Evolutionary conservation across 2,329 filamentous ascomycete genomes (phyloP).

Genomic region (Nemania bipapillata): DNA sequence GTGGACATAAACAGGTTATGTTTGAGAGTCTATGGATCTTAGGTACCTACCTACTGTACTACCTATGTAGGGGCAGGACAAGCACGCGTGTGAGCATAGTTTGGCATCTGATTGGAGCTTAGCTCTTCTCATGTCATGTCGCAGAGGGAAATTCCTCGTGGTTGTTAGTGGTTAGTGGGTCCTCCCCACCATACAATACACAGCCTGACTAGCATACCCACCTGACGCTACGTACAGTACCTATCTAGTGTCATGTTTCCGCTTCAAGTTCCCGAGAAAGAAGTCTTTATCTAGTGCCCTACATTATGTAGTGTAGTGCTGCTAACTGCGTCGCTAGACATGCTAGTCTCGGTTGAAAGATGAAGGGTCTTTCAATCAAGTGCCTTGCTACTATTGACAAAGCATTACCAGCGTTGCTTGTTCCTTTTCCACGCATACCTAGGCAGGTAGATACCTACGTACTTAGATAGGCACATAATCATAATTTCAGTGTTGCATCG

Average conservation of each 20-base stretch:
- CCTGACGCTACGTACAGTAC: no score
- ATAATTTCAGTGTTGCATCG: slow-evolving; percentile 16
- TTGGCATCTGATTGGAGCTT: slow-evolving; percentile 8
- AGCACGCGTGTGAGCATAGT: background rate
- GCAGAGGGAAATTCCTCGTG: slow-evolving; percentile 14
- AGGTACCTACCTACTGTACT: no score
- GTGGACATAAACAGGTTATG: background rate
- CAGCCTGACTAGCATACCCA: background rate
- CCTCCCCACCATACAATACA: background rate
- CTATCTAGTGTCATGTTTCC: no score
- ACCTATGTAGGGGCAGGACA: background rate
- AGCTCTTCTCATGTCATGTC: slow-evolving; percentile 2
- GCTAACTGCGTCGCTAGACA: background rate
- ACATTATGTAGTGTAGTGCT: no score
- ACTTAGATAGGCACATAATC: no score
- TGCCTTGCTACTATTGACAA: no score
- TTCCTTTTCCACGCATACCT: background rate
- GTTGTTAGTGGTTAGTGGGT: background rate
- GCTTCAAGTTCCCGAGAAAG: slow-evolving; percentile 17
- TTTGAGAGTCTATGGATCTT: background rate
- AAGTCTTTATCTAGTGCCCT: slow-evolving; percentile 8
- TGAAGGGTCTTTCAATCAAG: no score
- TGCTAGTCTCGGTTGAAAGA: background rate
- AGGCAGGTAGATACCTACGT: background rate
- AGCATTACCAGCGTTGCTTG: background rate